Percentiles rank a stretch among this genome's conserved stretches.
phyloP scores from a whole-genome alignment of 306 rosid genomes.

The Quercus alba region DNA sequence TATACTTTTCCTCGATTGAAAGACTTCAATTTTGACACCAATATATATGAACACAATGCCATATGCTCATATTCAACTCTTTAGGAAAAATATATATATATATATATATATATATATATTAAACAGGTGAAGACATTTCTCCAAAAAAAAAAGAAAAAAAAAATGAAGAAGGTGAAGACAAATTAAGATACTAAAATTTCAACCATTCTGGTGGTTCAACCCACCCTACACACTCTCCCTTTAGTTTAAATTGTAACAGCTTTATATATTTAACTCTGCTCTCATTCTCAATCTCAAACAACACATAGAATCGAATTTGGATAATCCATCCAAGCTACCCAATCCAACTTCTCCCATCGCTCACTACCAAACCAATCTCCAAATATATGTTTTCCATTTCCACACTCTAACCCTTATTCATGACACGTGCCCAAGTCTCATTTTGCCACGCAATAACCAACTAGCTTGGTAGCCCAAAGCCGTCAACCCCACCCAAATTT shows the following conservation, averaged over 20 bases:
- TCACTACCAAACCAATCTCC: constrained; percentile 27
- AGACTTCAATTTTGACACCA: constrained; percentile 40
- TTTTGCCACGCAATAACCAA: constrained; percentile 20
- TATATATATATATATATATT: no score
- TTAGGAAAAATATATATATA: neutral
- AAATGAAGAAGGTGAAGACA: neutral
- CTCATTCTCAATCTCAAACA: constrained; percentile 3
- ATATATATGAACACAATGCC: neutral
- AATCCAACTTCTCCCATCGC: constrained; percentile 28
- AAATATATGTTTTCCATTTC: neutral
- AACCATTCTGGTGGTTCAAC: constrained; percentile 63
- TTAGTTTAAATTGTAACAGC: neutral
- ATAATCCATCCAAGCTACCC: constrained; percentile 30
- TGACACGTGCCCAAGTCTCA: constrained; percentile 34
- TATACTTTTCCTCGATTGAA: neutral
- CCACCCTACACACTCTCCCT: constrained; percentile 27
- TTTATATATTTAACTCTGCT: neutral
- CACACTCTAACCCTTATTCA: constrained; percentile 13
- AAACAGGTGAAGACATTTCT: neutral
- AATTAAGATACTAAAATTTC: constrained; percentile 28
- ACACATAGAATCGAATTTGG: constrained; percentile 36
- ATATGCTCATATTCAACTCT: neutral
- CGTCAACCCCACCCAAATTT: constrained; percentile 32
- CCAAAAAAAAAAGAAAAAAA: no score
- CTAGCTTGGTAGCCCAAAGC: constrained; percentile 10